Evolutionary conservation across 495 filamentous ascomycete genomes (phyloP), one percentile per base, ranked within the genome.

Genomic region (Penicillium turbatum): DNA sequence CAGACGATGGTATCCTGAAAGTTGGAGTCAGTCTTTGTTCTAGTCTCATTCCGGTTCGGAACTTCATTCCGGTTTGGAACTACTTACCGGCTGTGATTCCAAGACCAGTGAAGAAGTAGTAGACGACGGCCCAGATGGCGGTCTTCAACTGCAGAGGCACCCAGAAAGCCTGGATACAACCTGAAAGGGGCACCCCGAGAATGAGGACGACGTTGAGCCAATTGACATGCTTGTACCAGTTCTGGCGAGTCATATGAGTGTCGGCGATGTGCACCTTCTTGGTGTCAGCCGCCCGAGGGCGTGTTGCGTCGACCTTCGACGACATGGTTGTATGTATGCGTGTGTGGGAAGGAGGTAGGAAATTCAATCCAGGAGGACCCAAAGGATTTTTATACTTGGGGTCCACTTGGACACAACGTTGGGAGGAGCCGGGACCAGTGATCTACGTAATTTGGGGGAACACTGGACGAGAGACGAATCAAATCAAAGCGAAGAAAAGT

Each of bases 171-270:
- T 81, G 80, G 61, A 95, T 71, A 63, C 85, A 75, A 47, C 95
- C 95, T 50, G 82, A 72, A 12, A 93, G 36, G 1, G 93, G 93
- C 38, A 97, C 82, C 56, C 86, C 79, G 65, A 97, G 74, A 71
- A 99, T 96, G 71, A 97, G 77, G 61, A 77, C 79, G 39, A 92
- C 86, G 68, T 96, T 92, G 26, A 95, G 74, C 90, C 93, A 97
- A 79, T 97, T 92, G 80, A 97, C 83, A 65, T 97, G 95, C 69
- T 95, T 89, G 76, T 92, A 86, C 91, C 91, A 97, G 77, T 99
- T 99, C 56, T 77, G 63, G 69, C 79, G 79, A 47, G 89, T 96
- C 53, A 97, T 85, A 42, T 86, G 83, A 19, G 76, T 79, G 46
- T 82, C 79, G 46, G 79, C 75, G 49, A 82, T 80, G 60, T 82